phyloP scores from a whole-genome alignment of 2,329 filamentous ascomycete species.

The Ceratocystis smalleyi region DNA sequence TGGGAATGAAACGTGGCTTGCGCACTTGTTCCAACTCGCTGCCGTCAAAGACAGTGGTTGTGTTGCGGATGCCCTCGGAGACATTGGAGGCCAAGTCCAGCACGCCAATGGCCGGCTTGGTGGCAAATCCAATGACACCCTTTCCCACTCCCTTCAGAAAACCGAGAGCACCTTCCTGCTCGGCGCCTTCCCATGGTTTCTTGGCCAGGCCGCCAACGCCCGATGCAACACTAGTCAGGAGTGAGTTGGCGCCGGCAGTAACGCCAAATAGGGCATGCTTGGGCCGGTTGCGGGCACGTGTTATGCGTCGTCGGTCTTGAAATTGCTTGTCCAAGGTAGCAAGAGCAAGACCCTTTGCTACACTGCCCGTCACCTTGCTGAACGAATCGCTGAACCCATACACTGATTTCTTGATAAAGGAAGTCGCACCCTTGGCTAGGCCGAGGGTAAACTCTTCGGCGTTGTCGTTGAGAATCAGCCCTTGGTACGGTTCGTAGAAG shows the following conservation, averaged over 20 bases:
- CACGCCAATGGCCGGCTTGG: conserved; percentile 90
- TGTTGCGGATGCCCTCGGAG: conserved; percentile 94
- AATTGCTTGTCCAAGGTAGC: conserved; percentile 97
- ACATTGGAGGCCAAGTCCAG: conserved; percentile 96
- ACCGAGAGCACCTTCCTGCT: conserved; percentile 82
- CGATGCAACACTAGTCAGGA: conserved; percentile 81
- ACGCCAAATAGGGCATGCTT: conserved; percentile 97
- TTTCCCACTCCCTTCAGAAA: conserved; percentile 98
- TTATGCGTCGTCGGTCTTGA: conserved; percentile 89
- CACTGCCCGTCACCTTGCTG: conserved; percentile 91
- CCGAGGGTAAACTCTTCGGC: conserved; percentile 90
- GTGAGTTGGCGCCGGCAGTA: conserved; percentile 84
- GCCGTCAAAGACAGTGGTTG: conserved; percentile 92
- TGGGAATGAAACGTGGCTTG: conserved; percentile 79
- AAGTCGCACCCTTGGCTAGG: conserved; percentile 90
- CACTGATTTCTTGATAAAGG: conserved; percentile 96
- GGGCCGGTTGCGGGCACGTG: conserved; percentile 77
- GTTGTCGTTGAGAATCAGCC: conserved; percentile 86
- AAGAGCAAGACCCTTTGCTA: conserved; percentile 89
- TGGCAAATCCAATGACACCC: conserved; percentile 82
- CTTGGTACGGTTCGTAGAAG: conserved; percentile 98
- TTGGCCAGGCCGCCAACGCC: conserved; percentile 85
- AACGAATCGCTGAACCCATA: conserved; percentile 96
- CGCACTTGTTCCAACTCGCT: conserved; percentile 88
- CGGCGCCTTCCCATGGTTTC: conserved; percentile 87